A percentile compares a stretch with the other conserved stretches of the same genome.
Evolutionary conservation across 768 basidiomycete genomes (phyloP).

Genomic region (Tulasnella sp.): DNA sequence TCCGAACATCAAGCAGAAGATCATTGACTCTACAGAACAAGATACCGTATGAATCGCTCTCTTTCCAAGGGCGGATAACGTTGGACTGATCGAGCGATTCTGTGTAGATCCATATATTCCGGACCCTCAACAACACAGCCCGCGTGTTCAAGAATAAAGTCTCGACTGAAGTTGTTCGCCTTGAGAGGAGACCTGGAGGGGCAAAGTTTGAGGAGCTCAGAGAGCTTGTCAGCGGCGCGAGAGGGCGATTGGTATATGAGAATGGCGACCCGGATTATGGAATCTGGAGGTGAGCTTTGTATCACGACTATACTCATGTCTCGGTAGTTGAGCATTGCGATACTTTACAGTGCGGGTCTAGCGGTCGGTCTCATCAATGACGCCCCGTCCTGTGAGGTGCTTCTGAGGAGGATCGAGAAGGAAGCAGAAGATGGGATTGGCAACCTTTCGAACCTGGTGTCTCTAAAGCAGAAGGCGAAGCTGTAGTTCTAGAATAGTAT

Average conservation of each 20-base stretch:
- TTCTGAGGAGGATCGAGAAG: constrained; percentile 55
- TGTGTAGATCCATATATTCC: constrained; percentile 70
- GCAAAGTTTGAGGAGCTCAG: constrained; percentile 79
- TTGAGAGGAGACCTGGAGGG: constrained; percentile 71
- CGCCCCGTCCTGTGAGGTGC: constrained; percentile 66
- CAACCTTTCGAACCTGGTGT: constrained; percentile 30
- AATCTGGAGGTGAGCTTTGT: constrained; percentile 66
- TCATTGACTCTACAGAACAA: constrained; percentile 68
- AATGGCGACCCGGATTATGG: constrained; percentile 77
- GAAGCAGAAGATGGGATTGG: constrained; percentile 63
- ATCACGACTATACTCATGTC: constrained; percentile 10
- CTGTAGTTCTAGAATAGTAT: constrained; percentile 7
- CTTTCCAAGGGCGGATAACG: too few species aligned
- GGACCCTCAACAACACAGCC: constrained; percentile 71
- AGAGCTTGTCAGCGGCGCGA: constrained; percentile 35
- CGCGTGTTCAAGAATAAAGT: constrained; percentile 83
- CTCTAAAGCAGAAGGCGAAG: constrained; percentile 18
- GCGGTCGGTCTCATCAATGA: constrained; percentile 51
- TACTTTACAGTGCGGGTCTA: constrained; percentile 24
- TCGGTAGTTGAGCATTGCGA: background rate
- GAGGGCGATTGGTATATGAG: constrained; percentile 53
- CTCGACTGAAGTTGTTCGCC: constrained; percentile 68
- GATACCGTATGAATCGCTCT: constrained; percentile 34
- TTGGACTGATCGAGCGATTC: background rate
- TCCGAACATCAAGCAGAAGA: constrained; percentile 80